Evolutionary conservation across 139 green algal genomes (phyloP).

Genomic region (Chlamydomonas asymmetrica): DNA sequence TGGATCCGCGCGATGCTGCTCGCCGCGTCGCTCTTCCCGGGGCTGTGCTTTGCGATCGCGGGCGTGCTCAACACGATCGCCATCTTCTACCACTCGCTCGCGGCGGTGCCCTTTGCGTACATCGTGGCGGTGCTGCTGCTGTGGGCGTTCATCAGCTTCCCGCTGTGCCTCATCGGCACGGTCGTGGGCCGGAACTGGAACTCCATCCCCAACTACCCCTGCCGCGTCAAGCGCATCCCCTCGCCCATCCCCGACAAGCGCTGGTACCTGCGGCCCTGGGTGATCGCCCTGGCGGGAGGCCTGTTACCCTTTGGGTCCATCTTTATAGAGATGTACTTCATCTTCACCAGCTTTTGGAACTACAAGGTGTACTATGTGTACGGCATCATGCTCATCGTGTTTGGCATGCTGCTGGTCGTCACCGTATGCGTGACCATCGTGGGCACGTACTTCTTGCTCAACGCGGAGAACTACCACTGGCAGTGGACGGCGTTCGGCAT

Average conservation of each 20-base stretch:
- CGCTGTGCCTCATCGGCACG: conserved; percentile 81
- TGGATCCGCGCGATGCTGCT: conserved; percentile 95
- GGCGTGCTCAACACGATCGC: conserved; percentile 95
- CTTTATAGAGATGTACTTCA: conserved; percentile 99
- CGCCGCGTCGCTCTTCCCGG: conserved; percentile 75
- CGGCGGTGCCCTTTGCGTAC: conserved; percentile 89
- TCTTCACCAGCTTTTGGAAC: conserved; percentile 95
- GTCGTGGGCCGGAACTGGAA: conserved; percentile 47
- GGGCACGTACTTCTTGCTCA: conserved; percentile 98
- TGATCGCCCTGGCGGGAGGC: conserved; percentile 77
- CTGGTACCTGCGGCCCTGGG: conserved; percentile 87
- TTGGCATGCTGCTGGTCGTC: conserved; percentile 92
- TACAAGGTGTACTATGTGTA: conserved; percentile 99
- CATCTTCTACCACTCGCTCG: conserved; percentile 89
- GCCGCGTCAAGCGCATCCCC: conserved; percentile 93
- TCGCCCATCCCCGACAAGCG: conserved; percentile 84
- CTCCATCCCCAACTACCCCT: conserved; percentile 60
- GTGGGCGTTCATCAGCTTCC: conserved; percentile 94
- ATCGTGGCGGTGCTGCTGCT: conserved; percentile 85
- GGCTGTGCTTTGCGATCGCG: conserved; percentile 79
- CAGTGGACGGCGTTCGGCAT: conserved; percentile 90
- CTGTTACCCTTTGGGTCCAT: conserved; percentile 97
- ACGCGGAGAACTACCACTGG: conserved; percentile 98
- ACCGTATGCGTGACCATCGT: conserved; percentile 90
- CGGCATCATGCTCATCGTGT: conserved; percentile 97